These are phyloP conservation scores for Alternaria angustiovoidea DNA, from an alignment of 2,329 filamentous ascomycete genomes.

Conservation along the genomic window DNA sequence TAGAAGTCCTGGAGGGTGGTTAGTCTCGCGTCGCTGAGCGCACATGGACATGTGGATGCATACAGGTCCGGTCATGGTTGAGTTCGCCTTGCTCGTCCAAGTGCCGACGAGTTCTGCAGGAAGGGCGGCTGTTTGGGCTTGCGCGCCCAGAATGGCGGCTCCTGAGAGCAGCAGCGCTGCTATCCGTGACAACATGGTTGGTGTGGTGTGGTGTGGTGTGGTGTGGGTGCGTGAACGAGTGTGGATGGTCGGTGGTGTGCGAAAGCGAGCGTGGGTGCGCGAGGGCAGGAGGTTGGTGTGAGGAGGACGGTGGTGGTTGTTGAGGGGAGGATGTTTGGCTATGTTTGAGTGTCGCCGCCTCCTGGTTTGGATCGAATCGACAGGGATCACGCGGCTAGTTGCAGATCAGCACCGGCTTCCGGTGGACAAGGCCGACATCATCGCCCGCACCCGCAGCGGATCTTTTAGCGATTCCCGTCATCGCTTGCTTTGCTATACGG, in stretches of 20 bases:
- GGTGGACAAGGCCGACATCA: conserved; percentile 19
- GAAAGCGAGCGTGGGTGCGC: conserved; percentile 22
- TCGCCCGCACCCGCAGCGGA: conserved; percentile 23
- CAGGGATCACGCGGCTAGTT: conserved; percentile 37
- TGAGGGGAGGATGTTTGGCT: conserved; percentile 16
- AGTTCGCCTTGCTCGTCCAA: conserved; percentile 75
- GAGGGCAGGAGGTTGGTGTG: conserved; percentile 10
- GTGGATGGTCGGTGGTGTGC: conserved; percentile 14
- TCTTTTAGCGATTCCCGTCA: conserved; percentile 11
- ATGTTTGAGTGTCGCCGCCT: conserved; percentile 25
- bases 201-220: background rate
- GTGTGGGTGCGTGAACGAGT: conserved; percentile 15
- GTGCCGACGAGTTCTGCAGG: conserved; percentile 67
- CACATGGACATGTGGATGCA: conserved; percentile 20
- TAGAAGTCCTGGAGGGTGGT: conserved; percentile 67
- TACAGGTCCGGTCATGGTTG: conserved; percentile 75
- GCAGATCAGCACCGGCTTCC: conserved; percentile 40
- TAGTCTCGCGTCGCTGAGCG: conserved; percentile 12
- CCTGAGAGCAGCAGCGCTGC: conserved; percentile 45
- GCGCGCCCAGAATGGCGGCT: conserved; percentile 46
- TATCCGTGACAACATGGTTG: conserved; percentile 37
- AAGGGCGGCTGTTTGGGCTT: conserved; percentile 41
- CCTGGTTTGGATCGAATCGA: conserved; percentile 23
- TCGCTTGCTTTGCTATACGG: background rate
- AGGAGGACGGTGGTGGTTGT: conserved; percentile 9